phyloP scores from a whole-genome alignment of 108 stramenopile genomes.

The Phaeodactylum tricornutum region DNA sequence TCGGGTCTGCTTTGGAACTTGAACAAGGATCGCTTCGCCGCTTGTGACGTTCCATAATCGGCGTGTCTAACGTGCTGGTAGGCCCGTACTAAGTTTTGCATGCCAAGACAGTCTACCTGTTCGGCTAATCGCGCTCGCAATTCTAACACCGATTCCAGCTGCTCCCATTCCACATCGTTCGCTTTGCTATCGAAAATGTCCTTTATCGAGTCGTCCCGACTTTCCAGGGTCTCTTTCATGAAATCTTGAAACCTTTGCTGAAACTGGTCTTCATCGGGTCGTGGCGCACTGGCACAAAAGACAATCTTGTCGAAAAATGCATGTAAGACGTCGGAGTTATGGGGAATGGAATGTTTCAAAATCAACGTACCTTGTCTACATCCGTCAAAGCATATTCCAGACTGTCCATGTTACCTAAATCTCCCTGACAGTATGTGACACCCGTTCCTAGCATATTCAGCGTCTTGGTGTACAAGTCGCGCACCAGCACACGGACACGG shows the following conservation, averaged over 20 bases:
- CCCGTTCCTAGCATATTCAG: constrained; percentile 80
- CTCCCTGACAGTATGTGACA: constrained; percentile 86
- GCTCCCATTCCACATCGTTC: constrained; percentile 28
- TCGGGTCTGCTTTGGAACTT: constrained; percentile 58
- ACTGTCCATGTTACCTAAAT: constrained; percentile 72
- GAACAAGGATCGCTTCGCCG: constrained; percentile 85
- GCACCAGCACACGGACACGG: constrained; percentile 78
- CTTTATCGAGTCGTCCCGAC: constrained; percentile 1
- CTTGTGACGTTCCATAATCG: constrained; percentile 76
- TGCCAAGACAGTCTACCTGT: constrained; percentile 62
- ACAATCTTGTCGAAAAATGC: too few species aligned
- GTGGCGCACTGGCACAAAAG: constrained; percentile 59
- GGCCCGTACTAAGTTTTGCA: constrained; percentile 76
- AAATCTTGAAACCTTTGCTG: constrained; percentile 27
- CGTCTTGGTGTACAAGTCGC: constrained; percentile 84
- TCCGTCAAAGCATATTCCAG: constrained; percentile 86
- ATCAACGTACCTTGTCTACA: too few species aligned
- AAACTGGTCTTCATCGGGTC: constrained; percentile 41
- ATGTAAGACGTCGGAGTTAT: too few species aligned
- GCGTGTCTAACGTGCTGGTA: constrained; percentile 83
- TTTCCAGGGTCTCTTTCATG: constrained; percentile 24
- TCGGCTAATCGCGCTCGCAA: constrained; percentile 39
- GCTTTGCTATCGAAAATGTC: constrained; percentile 1
- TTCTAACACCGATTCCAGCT: constrained; percentile 29
- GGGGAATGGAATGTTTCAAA: too few species aligned